Base-by-base conservation (phyloP, 2,329 filamentous ascomycete genomes). In the Pseudogymnoascus destructans region DNA sequence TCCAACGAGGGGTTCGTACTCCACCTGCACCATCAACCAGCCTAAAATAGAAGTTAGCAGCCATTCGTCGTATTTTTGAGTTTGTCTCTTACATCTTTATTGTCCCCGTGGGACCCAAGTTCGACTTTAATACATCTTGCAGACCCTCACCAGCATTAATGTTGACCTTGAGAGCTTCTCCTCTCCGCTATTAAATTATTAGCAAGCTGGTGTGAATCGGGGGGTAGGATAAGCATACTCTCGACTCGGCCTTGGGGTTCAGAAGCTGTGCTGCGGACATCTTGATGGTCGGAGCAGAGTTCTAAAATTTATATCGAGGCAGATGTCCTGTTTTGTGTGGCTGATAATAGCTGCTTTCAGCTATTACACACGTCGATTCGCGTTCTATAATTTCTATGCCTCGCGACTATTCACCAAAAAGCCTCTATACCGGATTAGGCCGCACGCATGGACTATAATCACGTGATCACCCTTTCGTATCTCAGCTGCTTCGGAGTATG, bases 251-350 rank as follows among this genome's bases (percentile, higher is more conserved):
- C 79, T 98, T 98, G 62, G 93, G 93, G 75, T 98, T 98, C 65
- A 98, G 86, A 70, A 98, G 85, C 77, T 97, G 92, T 70, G 93
- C 91, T 67, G 93, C 93, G 76, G 91, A 97, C 93, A 97, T 97
- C 62, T 65, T 73, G 62, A 60, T 57, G 61, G 32, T 57, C 54
- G 54, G 58, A 21, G 25, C 49, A 46, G 63, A 61, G 40, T 59
- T 59, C 61, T 42, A 36, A 59, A 54, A 36, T 33, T 49, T 35
- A 56, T 59, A 35, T 59, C 59, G 38, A 59, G 21, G 57, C 60
- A 42, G 58, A 27, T 27, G 59, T 61, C 35, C 52, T 57, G 32
- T 35, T 56, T 35, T 25, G 46, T 36, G 54, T 56, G 54, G 54
- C 35, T 35, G 30, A 56, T 35, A 56, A 56, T 30, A 36, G 54